Base-by-base conservation (phyloP, 2,329 filamentous ascomycete species). In the Camptophora hylomeconis region DNA sequence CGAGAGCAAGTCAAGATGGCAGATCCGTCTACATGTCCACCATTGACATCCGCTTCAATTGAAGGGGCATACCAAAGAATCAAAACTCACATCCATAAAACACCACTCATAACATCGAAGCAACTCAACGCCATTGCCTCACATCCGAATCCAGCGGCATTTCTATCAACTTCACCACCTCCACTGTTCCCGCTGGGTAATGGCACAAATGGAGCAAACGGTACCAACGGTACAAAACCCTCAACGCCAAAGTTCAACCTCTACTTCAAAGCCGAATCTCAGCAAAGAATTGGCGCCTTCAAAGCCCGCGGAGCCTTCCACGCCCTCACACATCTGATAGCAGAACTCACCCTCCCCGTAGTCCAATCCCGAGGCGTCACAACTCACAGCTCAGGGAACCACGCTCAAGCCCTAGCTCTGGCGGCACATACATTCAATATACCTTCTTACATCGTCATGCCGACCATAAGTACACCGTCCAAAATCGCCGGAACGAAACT, bases 241-340 rank as follows among this genome's bases (percentile, higher is more conserved):
- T 17, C 20, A 17, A 18, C 24, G 2, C 83, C 83, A 0, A 69
- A 58, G 27, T 59, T 93, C 20, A 65, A 72, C 8, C 64, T 95
- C 29, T 89, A 81, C 62, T 92, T 95, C 69, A 95, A 95, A 61
- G 92, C 83, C 54, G 87, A 95, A 63, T 94, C 94, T 54, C 62
- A 82, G 34, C 89, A 95, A 61, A 73, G 75, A 31, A 74, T 92
- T 31, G 89, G 87, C 28, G 87, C 87, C 1, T 95, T 95, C 63
- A 95, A 95, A 59, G 79, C 75, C 10, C 65, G 87, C 5, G 89
- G 87, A 4, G 87, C 86, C 0, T 94, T 93, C 45, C 82, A 94
- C 54, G 84, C 86, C 1, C 50, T 93, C 20, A 67, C 74, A 45
- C 58, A 79, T 32, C 56, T 93, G 47, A 72, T 77, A 48, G 54